Percentiles rank a stretch among this genome's conserved stretches.
Conservation (phyloP, 1,284 basidiomycete species). For the Ganoderma boninense region DNA sequence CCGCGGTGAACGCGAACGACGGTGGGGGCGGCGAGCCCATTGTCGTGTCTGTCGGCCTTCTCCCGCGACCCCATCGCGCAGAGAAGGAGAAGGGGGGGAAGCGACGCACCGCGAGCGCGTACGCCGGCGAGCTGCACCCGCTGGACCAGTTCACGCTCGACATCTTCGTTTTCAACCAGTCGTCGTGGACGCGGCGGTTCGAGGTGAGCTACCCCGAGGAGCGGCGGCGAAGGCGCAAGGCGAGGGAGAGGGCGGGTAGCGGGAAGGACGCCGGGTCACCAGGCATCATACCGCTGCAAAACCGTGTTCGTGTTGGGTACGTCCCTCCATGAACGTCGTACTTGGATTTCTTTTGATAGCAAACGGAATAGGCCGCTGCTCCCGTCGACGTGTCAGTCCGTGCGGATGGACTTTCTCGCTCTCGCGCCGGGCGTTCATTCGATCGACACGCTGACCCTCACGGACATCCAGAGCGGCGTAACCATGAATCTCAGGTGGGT, state of each 20-base stretch:
- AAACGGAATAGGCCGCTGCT: conserved; percentile 68
- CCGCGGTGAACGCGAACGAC: neutral
- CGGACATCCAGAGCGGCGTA: conserved; percentile 77
- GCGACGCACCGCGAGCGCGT: conserved; percentile 24
- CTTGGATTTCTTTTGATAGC: neutral
- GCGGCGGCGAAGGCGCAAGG: conserved; percentile 53
- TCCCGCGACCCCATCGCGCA: conserved; percentile 44
- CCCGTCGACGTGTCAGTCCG: conserved; percentile 84
- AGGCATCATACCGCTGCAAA: conserved; percentile 82
- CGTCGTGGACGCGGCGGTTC: conserved; percentile 79
- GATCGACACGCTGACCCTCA: conserved; percentile 76
- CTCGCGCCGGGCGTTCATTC: conserved; percentile 82
- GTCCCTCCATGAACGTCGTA: conserved; percentile 36
- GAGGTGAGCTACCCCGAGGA: conserved; percentile 78
- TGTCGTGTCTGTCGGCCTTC: conserved; percentile 78
- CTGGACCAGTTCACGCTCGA: conserved; percentile 84
- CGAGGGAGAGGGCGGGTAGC: conserved; percentile 37
- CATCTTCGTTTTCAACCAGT: conserved; percentile 90
- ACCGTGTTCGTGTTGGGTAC: conserved; percentile 83
- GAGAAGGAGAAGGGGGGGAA: conserved; percentile 34
- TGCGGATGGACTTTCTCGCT: conserved; percentile 88
- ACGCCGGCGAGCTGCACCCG: conserved; percentile 59
- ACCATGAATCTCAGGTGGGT: conserved; percentile 77
- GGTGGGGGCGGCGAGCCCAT: conserved; percentile 57
- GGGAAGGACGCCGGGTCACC: conserved; percentile 50